Evolutionary conservation across 192 early-diverging fungal species (phyloP).

Genomic region (Backusella macrospora): DNA sequence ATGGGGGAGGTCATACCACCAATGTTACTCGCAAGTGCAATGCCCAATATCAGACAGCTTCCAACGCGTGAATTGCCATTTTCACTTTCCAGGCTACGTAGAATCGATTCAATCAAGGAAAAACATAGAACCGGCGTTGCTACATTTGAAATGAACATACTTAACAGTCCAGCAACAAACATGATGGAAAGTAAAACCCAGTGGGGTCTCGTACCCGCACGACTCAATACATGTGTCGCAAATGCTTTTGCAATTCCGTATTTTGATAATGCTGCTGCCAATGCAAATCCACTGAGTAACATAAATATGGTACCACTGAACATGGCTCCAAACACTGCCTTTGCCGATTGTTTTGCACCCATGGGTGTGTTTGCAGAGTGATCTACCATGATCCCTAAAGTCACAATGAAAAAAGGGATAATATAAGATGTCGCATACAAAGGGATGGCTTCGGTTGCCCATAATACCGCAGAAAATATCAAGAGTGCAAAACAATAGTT

Average conservation of each 20-base stretch:
- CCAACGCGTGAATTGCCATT: slow-evolving; percentile 55
- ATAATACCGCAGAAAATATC: slow-evolving; percentile 77
- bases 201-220: slow-evolving; percentile 66
- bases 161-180: slow-evolving; percentile 70
- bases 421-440: slow-evolving; percentile 71
- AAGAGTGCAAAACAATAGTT: slow-evolving; percentile 86
- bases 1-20: slow-evolving; percentile 81
- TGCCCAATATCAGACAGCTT: slow-evolving; percentile 69
- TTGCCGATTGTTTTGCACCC: slow-evolving; percentile 62
- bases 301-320: slow-evolving; percentile 76
- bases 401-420: slow-evolving; percentile 66
- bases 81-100: slow-evolving; percentile 54
- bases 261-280: slow-evolving; percentile 73
- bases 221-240: slow-evolving; percentile 62
- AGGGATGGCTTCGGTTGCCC: slow-evolving; percentile 82
- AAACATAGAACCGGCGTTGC: slow-evolving; percentile 79
- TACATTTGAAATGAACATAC: slow-evolving; percentile 82
- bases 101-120: slow-evolving; percentile 66
- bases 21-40: slow-evolving; percentile 71
- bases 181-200: slow-evolving; percentile 72
- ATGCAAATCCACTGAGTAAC: slow-evolving; percentile 70
- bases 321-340: slow-evolving; percentile 71
- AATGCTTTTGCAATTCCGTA: slow-evolving; percentile 71
- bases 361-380: slow-evolving; percentile 19
- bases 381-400: slow-evolving; percentile 62